Percentiles rank a stretch among this genome's conserved stretches.
Conservation (phyloP, 148 eudicot genomes). For the Camellia lanceoleosa region DNA sequence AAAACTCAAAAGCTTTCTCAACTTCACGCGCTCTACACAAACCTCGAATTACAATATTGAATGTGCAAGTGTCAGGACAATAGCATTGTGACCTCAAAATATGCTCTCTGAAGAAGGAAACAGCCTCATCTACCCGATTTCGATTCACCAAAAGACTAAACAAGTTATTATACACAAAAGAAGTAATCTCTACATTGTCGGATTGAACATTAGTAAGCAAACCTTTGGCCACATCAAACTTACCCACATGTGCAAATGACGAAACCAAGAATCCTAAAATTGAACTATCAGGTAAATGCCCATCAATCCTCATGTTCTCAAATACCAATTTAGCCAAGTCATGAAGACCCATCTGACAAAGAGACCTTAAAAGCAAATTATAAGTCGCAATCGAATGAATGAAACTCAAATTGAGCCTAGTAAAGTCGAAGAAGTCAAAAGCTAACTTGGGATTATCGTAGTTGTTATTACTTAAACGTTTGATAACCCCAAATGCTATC, state of each 20-base stretch:
- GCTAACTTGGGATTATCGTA: slow-evolving; percentile 45
- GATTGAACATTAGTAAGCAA: slow-evolving; percentile 36
- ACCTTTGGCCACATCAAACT: slow-evolving; percentile 43
- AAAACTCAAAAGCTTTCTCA: slow-evolving; percentile 51
- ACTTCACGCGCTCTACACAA: slow-evolving; percentile 52
- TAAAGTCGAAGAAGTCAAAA: slow-evolving; percentile 49
- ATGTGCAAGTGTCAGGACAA: slow-evolving; percentile 50
- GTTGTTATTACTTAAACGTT: slow-evolving; percentile 17
- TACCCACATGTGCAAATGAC: slow-evolving; percentile 46
- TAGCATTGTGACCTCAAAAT: slow-evolving; percentile 40
- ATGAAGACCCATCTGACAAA: slow-evolving; percentile 46
- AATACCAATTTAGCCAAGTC: slow-evolving; percentile 52
- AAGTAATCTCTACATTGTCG: slow-evolving; percentile 23
- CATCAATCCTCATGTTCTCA: slow-evolving; percentile 61
- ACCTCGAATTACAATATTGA: slow-evolving; percentile 68
- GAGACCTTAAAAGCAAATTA: slow-evolving; percentile 49
- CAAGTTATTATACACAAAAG: slow-evolving; percentile 55
- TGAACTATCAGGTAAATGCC: slow-evolving; percentile 36
- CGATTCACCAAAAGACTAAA: slow-evolving; percentile 46
- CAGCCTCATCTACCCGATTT: slow-evolving; percentile 61
- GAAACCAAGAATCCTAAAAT: slow-evolving; percentile 40
- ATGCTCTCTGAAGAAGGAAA: slow-evolving; percentile 49
- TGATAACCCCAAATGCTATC: slow-evolving; percentile 55
- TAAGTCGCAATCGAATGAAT: slow-evolving; percentile 45
- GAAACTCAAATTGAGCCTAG: slow-evolving; percentile 43